Percentiles rank a stretch among this genome's conserved stretches.
Evolutionary conservation across 73 alveolate species (phyloP).

Genomic region (Paramecium primaurelia): DNA sequence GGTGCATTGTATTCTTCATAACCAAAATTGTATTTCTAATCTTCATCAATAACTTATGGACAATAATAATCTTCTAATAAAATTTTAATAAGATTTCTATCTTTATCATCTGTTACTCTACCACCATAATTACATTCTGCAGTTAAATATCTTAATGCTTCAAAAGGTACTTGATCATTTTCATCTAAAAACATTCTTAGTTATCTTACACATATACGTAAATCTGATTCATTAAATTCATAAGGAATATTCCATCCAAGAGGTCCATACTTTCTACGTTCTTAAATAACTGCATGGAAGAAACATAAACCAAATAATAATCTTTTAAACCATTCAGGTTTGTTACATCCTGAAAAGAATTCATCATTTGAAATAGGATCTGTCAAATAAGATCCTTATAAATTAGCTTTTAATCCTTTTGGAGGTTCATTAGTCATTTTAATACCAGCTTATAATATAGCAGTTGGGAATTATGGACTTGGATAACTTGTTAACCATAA

Average conservation of each 20-base stretch:
- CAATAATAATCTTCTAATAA: conserved; percentile 92
- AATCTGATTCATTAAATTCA: conserved; percentile 98
- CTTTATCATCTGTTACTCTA: conserved; percentile 99
- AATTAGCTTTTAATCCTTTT: conserved; percentile 95
- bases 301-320: conserved; percentile 97
- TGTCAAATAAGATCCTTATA: conserved; percentile 90
- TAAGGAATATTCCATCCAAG: conserved; percentile 99
- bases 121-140: conserved; percentile 99
- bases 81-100: conserved; percentile 95
- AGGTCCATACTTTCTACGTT: conserved; percentile 99
- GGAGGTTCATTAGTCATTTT: conserved; percentile 99
- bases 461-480: conserved; percentile 98
- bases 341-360: conserved; percentile 95
- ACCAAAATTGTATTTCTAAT: conserved; percentile 84
- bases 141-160: conserved; percentile 97
- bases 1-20: conserved; percentile 93
- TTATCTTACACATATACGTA: conserved; percentile 96
- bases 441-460: conserved; percentile 97
- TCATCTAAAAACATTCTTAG: conserved; percentile 97
- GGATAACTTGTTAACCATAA: conserved; percentile 99
- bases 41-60: conserved; percentile 82
- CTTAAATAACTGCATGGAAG: conserved; percentile 99
- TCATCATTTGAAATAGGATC: conserved; percentile 96
- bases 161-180: conserved; percentile 96
- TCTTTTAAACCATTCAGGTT: conserved; percentile 94